phyloP scores from a whole-genome alignment of 2,329 filamentous ascomycete genomes.

The Aureobasidium namibiae region DNA sequence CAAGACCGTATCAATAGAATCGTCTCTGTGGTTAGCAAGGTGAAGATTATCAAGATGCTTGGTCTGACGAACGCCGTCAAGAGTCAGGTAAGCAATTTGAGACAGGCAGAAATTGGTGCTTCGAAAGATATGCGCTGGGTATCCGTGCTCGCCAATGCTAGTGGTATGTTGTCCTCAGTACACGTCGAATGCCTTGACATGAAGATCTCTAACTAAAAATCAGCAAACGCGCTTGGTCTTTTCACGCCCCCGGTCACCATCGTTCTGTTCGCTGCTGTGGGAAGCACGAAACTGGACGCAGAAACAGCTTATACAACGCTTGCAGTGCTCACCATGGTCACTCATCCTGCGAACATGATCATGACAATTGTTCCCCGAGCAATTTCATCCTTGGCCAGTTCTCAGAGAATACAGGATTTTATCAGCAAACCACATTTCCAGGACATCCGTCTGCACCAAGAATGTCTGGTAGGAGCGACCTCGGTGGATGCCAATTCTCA shows the following conservation, averaged over 20 bases:
- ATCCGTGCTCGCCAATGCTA: slow-evolving; percentile 12
- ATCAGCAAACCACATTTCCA: slow-evolving; percentile 17
- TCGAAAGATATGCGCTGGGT: slow-evolving; percentile 12
- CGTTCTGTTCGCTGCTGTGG: slow-evolving; percentile 1
- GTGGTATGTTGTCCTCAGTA: neutral
- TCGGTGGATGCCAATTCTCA: neutral
- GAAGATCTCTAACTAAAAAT: neutral
- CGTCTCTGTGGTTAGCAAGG: neutral
- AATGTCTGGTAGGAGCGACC: slow-evolving; percentile 19
- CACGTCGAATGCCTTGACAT: neutral
- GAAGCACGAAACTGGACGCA: neutral
- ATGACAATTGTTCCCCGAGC: slow-evolving; percentile 10
- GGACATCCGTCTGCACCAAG: slow-evolving; percentile 17
- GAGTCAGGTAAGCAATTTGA: neutral
- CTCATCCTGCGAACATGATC: slow-evolving; percentile 13
- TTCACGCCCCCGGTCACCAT: slow-evolving; percentile 14
- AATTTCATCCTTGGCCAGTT: slow-evolving; percentile 28
- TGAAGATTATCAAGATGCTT: slow-evolving; percentile 13
- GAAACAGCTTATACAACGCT: slow-evolving; percentile 10
- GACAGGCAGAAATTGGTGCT: neutral
- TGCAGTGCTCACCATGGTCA: slow-evolving; percentile 8
- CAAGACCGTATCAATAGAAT: slow-evolving; percentile 11
- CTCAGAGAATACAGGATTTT: slow-evolving; percentile 40
- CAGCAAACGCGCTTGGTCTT: slow-evolving; percentile 14
- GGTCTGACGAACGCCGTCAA: neutral